phyloP scores from a whole-genome alignment of 768 basidiomycete species.

The Terana coerulea region DNA sequence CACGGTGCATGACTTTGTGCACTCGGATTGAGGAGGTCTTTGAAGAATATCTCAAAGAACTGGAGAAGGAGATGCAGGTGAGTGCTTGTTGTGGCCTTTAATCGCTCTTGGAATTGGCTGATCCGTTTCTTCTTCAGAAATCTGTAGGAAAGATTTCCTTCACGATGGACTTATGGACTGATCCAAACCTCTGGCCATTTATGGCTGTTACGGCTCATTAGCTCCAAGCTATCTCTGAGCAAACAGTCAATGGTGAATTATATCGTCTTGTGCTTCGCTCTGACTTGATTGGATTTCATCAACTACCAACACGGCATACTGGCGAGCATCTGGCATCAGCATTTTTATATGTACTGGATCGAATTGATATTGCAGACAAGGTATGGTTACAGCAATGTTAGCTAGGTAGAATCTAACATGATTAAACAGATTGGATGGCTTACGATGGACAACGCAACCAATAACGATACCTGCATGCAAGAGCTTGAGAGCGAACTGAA shows the following conservation, averaged over 20 bases:
- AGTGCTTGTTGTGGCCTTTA: too few relatives aligned
- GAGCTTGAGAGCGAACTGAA: constrained; percentile 11
- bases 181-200: constrained; percentile 31
- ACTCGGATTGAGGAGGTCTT: too few relatives aligned
- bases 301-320: constrained; percentile 33
- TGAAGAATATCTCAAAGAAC: too few relatives aligned
- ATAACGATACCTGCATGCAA: constrained; percentile 22
- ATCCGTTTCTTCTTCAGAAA: too few relatives aligned
- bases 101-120: too few relatives aligned
- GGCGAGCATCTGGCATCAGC: constrained; percentile 34
- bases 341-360: constrained; percentile 30
- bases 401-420: not conserved
- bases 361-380: constrained; percentile 25
- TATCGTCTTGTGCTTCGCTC: constrained; percentile 20
- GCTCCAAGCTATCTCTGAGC: constrained; percentile 23
- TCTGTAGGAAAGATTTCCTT: constrained; percentile 27
- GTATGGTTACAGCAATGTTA: constrained; percentile 17
- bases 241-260: not conserved
- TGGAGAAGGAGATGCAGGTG: too few relatives aligned
- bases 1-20: too few relatives aligned
- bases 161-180: constrained; percentile 33
- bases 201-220: constrained; percentile 44
- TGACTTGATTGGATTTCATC: constrained; percentile 35
- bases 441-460: constrained; percentile 28
- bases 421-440: constrained; percentile 35